phyloP scores from a whole-genome alignment of 768 basidiomycete genomes.

The Leccinum subtestaceum region DNA sequence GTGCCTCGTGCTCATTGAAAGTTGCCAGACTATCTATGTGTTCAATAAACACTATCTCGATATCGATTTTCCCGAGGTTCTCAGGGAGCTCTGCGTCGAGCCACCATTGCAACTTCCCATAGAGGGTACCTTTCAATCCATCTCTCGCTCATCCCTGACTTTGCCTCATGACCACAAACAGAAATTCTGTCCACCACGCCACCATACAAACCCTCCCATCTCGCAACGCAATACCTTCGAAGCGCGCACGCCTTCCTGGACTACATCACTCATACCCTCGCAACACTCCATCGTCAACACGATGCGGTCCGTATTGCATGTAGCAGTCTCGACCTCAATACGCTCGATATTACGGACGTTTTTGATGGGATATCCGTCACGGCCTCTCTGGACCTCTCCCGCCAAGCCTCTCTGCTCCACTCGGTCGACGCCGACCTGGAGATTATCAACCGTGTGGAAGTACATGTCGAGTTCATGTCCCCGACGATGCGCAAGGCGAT shows the following conservation, averaged over 20 bases:
- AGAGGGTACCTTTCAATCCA: constrained; percentile 49
- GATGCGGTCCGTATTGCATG: constrained; percentile 74
- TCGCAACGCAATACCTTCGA: constrained; percentile 64
- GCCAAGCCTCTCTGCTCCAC: constrained; percentile 58
- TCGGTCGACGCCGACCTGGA: constrained; percentile 72
- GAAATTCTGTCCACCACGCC: constrained; percentile 66
- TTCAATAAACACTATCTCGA: constrained; percentile 84
- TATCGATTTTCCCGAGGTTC: constrained; percentile 60
- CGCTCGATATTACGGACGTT: constrained; percentile 66
- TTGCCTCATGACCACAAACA: constrained; percentile 21
- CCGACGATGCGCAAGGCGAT: constrained; percentile 63
- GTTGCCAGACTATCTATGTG: constrained; percentile 64
- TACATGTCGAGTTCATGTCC: constrained; percentile 78
- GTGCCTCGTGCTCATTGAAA: constrained; percentile 12
- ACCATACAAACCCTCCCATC: constrained; percentile 65
- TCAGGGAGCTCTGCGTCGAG: constrained; percentile 59
- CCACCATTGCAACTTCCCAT: constrained; percentile 66
- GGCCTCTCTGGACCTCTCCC: constrained; percentile 61
- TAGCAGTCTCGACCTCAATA: constrained; percentile 65
- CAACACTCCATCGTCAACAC: constrained; percentile 61
- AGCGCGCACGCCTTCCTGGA: constrained; percentile 66
- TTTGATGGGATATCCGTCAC: constrained; percentile 60
- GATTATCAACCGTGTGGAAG: constrained; percentile 59
- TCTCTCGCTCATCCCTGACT: background rate
- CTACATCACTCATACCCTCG: constrained; percentile 48